Evolutionary conservation across 2,329 filamentous ascomycete species (phyloP).

Genomic region (Sporothrix inflata): DNA sequence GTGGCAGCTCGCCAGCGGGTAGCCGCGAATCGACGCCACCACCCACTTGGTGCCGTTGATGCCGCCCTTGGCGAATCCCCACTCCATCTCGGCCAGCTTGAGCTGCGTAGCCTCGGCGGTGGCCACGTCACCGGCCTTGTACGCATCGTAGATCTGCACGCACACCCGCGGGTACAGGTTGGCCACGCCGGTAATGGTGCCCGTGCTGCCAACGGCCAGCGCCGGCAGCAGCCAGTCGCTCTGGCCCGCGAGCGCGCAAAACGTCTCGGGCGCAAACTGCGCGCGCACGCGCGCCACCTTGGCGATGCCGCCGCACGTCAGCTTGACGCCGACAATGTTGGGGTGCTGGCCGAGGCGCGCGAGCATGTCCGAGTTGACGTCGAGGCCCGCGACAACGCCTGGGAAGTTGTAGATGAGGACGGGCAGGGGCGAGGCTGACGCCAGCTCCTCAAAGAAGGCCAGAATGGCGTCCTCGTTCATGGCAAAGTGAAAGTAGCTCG

Average conservation of each 20-base stretch:
- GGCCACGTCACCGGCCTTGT: slow-evolving; percentile 48
- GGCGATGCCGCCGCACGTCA: slow-evolving; percentile 72
- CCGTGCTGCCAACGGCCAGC: slow-evolving; percentile 58
- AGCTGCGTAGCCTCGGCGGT: slow-evolving; percentile 56
- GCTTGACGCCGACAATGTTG: slow-evolving; percentile 71
- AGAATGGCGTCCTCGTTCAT: slow-evolving; percentile 63
- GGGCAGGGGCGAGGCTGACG: slow-evolving; percentile 62
- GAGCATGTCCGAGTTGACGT: slow-evolving; percentile 69
- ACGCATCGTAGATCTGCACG: slow-evolving; percentile 54
- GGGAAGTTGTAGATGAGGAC: slow-evolving; percentile 76
- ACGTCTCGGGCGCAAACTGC: slow-evolving; percentile 54
- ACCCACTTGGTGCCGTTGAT: slow-evolving; percentile 65
- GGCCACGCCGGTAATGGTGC: slow-evolving; percentile 62
- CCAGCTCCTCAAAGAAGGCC: slow-evolving; percentile 66
- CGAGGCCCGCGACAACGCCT: slow-evolving; percentile 66
- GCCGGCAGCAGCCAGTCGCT: slow-evolving; percentile 68
- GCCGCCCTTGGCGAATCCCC: slow-evolving; percentile 60
- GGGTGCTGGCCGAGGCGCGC: slow-evolving; percentile 58
- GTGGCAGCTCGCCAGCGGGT: slow-evolving; percentile 54
- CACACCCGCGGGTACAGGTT: slow-evolving; percentile 61
- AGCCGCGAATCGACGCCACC: slow-evolving; percentile 58
- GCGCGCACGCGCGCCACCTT: slow-evolving; percentile 64
- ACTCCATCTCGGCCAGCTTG: slow-evolving; percentile 56
- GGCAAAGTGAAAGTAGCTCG: slow-evolving; percentile 71
- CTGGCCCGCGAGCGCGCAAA: slow-evolving; percentile 71